These are phyloP conservation scores for Pseudogymnoascus sp. DNA, from an alignment of 2,329 filamentous ascomycete genomes.

Conservation along the genomic window DNA sequence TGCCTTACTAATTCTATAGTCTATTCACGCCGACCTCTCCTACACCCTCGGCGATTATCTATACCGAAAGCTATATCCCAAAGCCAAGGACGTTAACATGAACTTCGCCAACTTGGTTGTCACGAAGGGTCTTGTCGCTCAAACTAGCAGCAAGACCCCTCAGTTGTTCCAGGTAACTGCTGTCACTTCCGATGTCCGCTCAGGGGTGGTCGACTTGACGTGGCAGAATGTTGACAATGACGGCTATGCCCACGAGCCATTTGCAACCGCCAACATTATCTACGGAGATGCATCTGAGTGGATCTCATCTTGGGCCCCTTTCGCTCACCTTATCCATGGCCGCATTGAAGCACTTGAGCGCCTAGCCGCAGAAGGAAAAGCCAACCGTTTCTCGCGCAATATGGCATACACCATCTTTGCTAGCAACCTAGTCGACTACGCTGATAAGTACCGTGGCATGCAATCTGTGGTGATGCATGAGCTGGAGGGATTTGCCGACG, in stretches of 20 bases:
- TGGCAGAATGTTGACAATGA: slow-evolving; percentile 31
- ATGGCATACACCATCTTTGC: slow-evolving; percentile 19
- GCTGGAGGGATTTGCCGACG: slow-evolving; percentile 18
- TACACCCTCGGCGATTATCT: slow-evolving; percentile 49
- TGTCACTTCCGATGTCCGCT: slow-evolving; percentile 15
- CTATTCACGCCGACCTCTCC: slow-evolving; percentile 52
- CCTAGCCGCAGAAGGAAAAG: slow-evolving; percentile 44
- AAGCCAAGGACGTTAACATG: slow-evolving; percentile 27
- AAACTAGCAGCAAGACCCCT: slow-evolving; percentile 23
- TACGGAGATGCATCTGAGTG: slow-evolving; percentile 39
- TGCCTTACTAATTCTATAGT: slow-evolving; percentile 35
- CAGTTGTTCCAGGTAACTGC: slow-evolving; percentile 22
- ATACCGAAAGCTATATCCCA: slow-evolving; percentile 34
- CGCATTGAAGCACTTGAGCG: slow-evolving; percentile 32
- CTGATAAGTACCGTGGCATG: slow-evolving; percentile 16
- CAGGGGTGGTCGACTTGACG: slow-evolving; percentile 3
- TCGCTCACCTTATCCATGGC: slow-evolving; percentile 43
- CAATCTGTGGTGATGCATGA: slow-evolving; percentile 21
- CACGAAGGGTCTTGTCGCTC: slow-evolving; percentile 27
- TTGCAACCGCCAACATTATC: slow-evolving; percentile 40
- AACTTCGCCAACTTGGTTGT: slow-evolving; percentile 34
- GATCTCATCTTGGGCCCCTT: slow-evolving; percentile 43
- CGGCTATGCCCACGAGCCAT: slow-evolving; percentile 24
- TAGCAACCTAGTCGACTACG: slow-evolving; percentile 20
- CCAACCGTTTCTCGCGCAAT: slow-evolving; percentile 48